Conservation (phyloP, 345 rosid genomes). For the Microcos paniculata region DNA sequence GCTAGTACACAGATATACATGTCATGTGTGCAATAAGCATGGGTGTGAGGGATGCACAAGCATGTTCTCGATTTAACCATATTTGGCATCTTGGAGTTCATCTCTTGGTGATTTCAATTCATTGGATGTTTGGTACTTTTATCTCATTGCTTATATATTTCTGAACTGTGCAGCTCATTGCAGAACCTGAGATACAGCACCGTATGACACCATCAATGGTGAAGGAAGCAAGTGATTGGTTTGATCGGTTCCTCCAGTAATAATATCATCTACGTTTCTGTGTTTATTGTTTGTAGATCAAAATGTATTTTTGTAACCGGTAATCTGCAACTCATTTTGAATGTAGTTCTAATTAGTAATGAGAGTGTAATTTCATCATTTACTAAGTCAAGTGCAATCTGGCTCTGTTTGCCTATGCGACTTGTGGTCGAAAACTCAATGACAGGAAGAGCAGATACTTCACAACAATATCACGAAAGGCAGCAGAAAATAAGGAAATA, state of each 20-base stretch:
- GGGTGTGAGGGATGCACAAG: background rate
- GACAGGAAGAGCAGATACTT: too few relatives aligned
- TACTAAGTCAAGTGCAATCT: background rate
- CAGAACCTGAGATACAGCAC: constrained; percentile 70
- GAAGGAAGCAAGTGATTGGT: constrained; percentile 76
- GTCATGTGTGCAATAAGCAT: background rate
- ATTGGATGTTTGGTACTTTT: background rate
- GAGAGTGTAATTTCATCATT: background rate
- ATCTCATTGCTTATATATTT: background rate
- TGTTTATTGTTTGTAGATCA: background rate
- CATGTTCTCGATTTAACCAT: background rate
- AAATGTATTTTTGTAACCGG: background rate
- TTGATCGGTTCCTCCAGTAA: constrained; percentile 58
- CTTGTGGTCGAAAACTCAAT: too few relatives aligned
- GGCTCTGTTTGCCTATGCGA: too few relatives aligned
- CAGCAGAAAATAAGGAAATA: too few relatives aligned
- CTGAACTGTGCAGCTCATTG: constrained; percentile 45
- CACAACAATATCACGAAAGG: too few relatives aligned
- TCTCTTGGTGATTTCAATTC: background rate
- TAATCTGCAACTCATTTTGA: background rate
- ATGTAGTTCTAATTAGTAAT: background rate
- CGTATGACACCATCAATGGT: constrained; percentile 72
- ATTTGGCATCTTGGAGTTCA: background rate
- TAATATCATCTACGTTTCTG: background rate
- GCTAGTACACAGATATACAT: background rate